These are phyloP conservation scores for Cyclostephanos tholiformis DNA, from an alignment of 108 stramenopile species.

Conservation along the genomic window DNA sequence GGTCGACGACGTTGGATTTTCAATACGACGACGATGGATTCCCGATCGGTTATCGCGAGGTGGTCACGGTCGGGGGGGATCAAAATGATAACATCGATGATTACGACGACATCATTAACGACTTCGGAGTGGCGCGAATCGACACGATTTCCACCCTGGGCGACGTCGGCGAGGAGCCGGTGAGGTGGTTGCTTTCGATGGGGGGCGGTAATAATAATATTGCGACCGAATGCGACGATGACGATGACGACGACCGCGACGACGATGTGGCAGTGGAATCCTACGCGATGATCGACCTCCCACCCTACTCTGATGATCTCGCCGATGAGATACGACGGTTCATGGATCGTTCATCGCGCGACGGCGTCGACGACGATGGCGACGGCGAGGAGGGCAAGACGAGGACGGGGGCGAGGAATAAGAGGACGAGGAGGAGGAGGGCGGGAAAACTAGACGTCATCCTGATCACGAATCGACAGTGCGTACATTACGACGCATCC, in stretches of 20 bases:
- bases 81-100: neutral
- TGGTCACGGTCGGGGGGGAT: neutral
- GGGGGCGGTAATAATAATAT: conserved; percentile 1
- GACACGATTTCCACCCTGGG: conserved; percentile 47
- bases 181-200: conserved; percentile 46
- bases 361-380: neutral
- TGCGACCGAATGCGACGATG: neutral
- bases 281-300: conserved; percentile 80
- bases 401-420: neutral
- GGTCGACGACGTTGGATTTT: conserved; percentile 21
- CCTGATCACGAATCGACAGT: conserved; percentile 72
- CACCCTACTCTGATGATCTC: conserved; percentile 78
- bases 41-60: conserved; percentile 25
- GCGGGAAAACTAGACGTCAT: conserved; percentile 55
- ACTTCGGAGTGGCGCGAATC: conserved; percentile 47
- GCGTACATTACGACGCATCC: conserved; percentile 75
- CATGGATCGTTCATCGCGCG: conserved; percentile 51
- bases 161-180: conserved; percentile 38
- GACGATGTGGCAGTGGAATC: conserved; percentile 2
- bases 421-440: neutral
- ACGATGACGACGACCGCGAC: conserved; percentile 3
- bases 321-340: conserved; percentile 58
- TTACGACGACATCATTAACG: neutral
- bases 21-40: conserved; percentile 42
- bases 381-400: conserved; percentile 21